Evolutionary conservation across 768 basidiomycete species (phyloP).

Genomic region (Suillus ampliporus): DNA sequence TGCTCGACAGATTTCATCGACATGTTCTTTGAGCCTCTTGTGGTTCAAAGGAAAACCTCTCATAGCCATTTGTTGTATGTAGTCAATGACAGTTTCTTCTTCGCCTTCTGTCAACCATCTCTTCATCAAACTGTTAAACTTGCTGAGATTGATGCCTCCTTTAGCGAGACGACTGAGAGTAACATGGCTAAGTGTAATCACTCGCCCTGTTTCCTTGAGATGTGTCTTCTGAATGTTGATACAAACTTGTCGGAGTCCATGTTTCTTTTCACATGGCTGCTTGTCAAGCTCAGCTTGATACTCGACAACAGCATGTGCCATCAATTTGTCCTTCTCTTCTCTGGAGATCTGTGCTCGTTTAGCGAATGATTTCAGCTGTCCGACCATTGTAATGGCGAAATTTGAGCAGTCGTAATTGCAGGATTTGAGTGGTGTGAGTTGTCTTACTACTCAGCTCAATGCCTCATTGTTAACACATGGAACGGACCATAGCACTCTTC

Average conservation of each 20-base stretch:
- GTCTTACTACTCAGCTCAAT: no score
- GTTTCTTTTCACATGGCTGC: neutral
- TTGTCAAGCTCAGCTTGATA: conserved; percentile 17
- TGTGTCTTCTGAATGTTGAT: conserved; percentile 20
- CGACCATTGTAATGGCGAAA: no score
- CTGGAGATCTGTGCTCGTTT: conserved; percentile 20
- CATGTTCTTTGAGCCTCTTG: conserved; percentile 26
- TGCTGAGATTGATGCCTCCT: conserved; percentile 20
- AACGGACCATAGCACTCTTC: no score
- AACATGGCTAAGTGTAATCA: neutral
- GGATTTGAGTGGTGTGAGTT: no score
- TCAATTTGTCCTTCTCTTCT: conserved; percentile 21
- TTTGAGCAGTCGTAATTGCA: no score
- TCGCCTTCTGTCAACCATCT: conserved; percentile 34
- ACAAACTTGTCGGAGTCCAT: conserved; percentile 16
- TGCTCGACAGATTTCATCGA: conserved; percentile 33
- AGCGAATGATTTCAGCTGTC: conserved; percentile 19
- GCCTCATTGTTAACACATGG: no score
- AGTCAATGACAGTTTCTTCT: conserved; percentile 34
- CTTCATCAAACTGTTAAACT: conserved; percentile 27
- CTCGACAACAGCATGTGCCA: conserved; percentile 13
- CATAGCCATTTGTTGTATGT: conserved; percentile 32
- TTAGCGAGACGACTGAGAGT: conserved; percentile 22
- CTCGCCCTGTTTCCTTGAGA: conserved; percentile 16
- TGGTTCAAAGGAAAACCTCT: conserved; percentile 37